Evolutionary conservation across 352 stramenopile species (phyloP).

Genomic region (Pythium volutum): DNA sequence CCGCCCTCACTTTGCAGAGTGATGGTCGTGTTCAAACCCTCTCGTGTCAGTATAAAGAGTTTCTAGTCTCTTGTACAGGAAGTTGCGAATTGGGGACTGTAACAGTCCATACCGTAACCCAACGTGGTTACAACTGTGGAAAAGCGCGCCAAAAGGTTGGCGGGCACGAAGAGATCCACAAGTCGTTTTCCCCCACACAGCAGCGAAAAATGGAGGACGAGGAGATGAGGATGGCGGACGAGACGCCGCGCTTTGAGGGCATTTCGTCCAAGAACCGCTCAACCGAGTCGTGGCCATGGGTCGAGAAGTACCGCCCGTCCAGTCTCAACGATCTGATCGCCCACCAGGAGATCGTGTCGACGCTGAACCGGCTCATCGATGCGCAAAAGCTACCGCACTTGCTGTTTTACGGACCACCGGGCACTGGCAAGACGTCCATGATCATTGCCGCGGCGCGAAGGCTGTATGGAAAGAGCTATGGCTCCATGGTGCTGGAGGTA

Average conservation of each 20-base stretch:
- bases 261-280: constrained; percentile 80
- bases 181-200: not conserved
- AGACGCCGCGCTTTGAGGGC: constrained; percentile 66
- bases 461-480: constrained; percentile 95
- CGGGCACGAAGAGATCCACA: not conserved
- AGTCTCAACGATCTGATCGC: constrained; percentile 95
- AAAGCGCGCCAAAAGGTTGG: constrained; percentile 1
- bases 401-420: constrained; percentile 96
- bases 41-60: not conserved
- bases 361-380: constrained; percentile 95
- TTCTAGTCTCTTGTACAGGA: constrained; percentile 5
- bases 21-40: constrained; percentile 11
- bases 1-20: constrained; percentile 1
- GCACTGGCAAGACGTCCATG: constrained; percentile 97
- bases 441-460: constrained; percentile 95
- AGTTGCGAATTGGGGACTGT: not conserved
- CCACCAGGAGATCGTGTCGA: constrained; percentile 96
- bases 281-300: constrained; percentile 93
- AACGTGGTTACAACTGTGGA: not conserved
- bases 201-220: constrained; percentile 41
- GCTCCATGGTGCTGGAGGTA: constrained; percentile 93
- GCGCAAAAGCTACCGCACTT: constrained; percentile 96
- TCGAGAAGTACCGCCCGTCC: constrained; percentile 97
- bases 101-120: not conserved
- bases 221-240: constrained; percentile 63